A percentile compares a stretch with the other conserved stretches of the same genome.
Conservation (phyloP, 169 alveolate species). For the Cryptosporidium sp. region DNA sequence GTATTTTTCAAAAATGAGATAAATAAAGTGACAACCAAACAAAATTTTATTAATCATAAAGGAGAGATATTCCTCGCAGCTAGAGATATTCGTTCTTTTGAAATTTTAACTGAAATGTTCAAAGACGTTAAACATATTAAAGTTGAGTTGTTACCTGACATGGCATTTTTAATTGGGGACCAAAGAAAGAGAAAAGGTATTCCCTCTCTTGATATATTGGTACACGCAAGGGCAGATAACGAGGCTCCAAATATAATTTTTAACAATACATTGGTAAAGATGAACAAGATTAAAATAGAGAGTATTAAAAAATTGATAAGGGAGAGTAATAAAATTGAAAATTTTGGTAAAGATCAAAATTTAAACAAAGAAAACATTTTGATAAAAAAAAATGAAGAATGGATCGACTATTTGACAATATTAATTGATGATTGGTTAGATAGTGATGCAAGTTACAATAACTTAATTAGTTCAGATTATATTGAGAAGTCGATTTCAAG, state of each 20-base stretch:
- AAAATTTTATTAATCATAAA: conserved; percentile 35
- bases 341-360: neutral
- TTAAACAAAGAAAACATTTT: neutral
- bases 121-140: neutral
- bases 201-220: conserved; percentile 48
- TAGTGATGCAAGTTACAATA: conserved; percentile 46
- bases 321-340: neutral
- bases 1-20: conserved; percentile 46
- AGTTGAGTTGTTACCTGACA: conserved; percentile 34
- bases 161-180: conserved; percentile 72
- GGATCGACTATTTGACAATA: conserved; percentile 54
- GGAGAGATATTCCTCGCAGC: conserved; percentile 66
- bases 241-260: conserved; percentile 44
- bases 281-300: conserved; percentile 16
- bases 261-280: conserved; percentile 5
- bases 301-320: conserved; percentile 30
- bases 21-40: conserved; percentile 8
- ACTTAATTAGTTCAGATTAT: conserved; percentile 2
- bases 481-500: conserved; percentile 69
- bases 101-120: conserved; percentile 56
- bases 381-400: neutral
- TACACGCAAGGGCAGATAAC: conserved; percentile 64
- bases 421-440: conserved; percentile 68
- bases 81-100: conserved; percentile 18
- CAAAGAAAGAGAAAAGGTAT: conserved; percentile 71